Percentiles rank a stretch among this genome's conserved stretches.
These are phyloP conservation scores for Ganoderma meredithae DNA, from an alignment of 1,284 basidiomycete species.

Conservation along the genomic window DNA sequence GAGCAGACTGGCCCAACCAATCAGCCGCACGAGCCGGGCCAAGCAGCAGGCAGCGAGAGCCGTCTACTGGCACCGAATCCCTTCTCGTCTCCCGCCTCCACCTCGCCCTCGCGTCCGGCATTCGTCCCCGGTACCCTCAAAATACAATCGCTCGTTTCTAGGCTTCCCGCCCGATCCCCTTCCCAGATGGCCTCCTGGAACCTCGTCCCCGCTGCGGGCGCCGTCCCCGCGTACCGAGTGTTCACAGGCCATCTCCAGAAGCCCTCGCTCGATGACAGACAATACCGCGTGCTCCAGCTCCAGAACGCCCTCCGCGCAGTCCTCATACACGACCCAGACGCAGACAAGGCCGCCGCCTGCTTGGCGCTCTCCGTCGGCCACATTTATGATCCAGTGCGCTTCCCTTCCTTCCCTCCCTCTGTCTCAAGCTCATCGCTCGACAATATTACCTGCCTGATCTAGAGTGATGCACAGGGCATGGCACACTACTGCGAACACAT, in stretches of 20 bases:
- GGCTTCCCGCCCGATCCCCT: conserved; percentile 10
- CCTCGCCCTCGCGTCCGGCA: conserved; percentile 23
- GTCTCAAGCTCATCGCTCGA: background rate
- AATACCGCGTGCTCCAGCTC: conserved; percentile 61
- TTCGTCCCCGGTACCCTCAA: conserved; percentile 29
- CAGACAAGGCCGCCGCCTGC: conserved; percentile 73
- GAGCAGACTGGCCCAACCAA: conserved; percentile 10
- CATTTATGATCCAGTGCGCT: conserved; percentile 61
- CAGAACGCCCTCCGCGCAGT: conserved; percentile 69
- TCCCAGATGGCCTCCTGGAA: conserved; percentile 27
- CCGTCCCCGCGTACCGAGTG: conserved; percentile 32
- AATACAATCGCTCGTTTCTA: conserved; percentile 18
- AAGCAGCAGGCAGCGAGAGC: background rate
- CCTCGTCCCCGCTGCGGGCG: conserved; percentile 25
- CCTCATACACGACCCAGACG: conserved; percentile 63
- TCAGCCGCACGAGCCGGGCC: conserved; percentile 1
- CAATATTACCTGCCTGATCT: background rate
- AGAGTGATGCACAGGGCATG: conserved; percentile 53
- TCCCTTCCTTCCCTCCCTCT: conserved; percentile 31
- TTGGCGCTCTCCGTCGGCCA: conserved; percentile 73
- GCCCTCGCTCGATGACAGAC: conserved; percentile 51
- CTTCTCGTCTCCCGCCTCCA: conserved; percentile 12
- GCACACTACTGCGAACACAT: conserved; percentile 72
- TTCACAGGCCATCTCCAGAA: conserved; percentile 47
- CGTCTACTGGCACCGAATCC: conserved; percentile 11